These are phyloP conservation scores for Prunella vulgaris DNA, from an alignment of 257 asterid species.

Conservation along the genomic window DNA sequence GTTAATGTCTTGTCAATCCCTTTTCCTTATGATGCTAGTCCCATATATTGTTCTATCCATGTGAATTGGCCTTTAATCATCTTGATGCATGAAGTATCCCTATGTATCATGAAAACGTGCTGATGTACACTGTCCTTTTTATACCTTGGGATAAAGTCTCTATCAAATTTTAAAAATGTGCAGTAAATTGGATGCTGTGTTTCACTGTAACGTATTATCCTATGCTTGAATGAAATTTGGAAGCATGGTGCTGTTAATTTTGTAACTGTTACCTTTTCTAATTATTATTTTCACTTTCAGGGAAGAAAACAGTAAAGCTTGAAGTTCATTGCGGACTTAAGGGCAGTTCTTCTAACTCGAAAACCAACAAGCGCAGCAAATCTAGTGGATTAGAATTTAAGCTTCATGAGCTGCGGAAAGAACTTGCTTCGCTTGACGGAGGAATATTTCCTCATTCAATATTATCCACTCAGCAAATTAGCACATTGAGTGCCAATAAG, in stretches of 20 bases:
- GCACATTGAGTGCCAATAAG: slow-evolving; percentile 43
- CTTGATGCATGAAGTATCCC: not conserved
- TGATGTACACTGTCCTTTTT: not conserved
- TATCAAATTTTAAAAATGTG: not conserved
- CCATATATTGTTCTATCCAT: too few relatives aligned
- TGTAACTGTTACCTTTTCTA: not conserved
- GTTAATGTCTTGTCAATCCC: too few relatives aligned
- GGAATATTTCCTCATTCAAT: slow-evolving; percentile 89
- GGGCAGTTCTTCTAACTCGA: slow-evolving; percentile 34
- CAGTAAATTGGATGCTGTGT: not conserved
- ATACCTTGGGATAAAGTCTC: not conserved
- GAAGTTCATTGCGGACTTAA: slow-evolving; percentile 49
- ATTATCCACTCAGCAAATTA: slow-evolving; percentile 79
- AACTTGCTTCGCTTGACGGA: slow-evolving; percentile 71
- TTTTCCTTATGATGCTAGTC: too few relatives aligned
- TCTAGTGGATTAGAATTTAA: slow-evolving; percentile 55
- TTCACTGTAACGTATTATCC: not conserved
- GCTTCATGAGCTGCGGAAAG: slow-evolving; percentile 87
- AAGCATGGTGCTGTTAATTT: not conserved
- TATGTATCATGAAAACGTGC: not conserved
- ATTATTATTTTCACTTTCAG: slow-evolving; percentile 31
- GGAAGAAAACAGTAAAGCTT: slow-evolving; percentile 64
- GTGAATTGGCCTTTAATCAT: not conserved
- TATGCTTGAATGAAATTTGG: not conserved
- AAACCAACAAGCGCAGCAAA: slow-evolving; percentile 50